Percentiles rank a stretch among this genome's conserved stretches.
These are phyloP conservation scores for Plantago coronopus DNA, from an alignment of 305 asterid species.

Conservation along the genomic window DNA sequence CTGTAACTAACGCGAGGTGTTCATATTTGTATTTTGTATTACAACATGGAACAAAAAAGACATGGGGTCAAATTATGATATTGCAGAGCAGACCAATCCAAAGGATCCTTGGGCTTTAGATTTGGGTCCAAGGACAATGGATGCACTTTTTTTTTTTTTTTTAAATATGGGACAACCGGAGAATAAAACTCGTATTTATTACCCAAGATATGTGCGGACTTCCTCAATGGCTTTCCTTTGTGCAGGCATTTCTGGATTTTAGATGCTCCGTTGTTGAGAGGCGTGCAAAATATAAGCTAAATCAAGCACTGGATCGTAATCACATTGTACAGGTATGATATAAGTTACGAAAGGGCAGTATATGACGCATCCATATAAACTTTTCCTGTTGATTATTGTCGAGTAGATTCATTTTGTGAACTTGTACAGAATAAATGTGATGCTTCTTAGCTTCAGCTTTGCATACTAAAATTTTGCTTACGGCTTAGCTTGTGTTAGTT, in stretches of 20 bases:
- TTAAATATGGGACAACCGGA: no score
- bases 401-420: background rate
- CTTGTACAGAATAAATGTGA: background rate
- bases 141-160: no score
- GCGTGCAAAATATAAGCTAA: slow-evolving; percentile 72
- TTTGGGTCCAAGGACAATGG: no score
- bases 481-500: background rate
- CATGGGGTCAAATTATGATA: no score
- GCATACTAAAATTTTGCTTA: background rate
- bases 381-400: background rate
- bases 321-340: slow-evolving; percentile 88
- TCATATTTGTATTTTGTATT: no score
- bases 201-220: no score
- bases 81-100: no score
- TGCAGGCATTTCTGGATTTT: slow-evolving; percentile 92
- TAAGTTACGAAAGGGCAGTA: slow-evolving; percentile 18
- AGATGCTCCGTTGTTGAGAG: slow-evolving; percentile 93
- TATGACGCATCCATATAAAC: background rate
- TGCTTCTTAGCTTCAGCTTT: slow-evolving; percentile 1
- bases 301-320: slow-evolving; percentile 81
- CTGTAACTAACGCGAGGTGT: no score
- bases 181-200: no score
- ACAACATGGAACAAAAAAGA: no score
- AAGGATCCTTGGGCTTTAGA: no score
- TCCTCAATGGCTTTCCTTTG: slow-evolving; percentile 7